Base-by-base conservation (phyloP, 106 monocot species). In the Allium sativum region DNA sequence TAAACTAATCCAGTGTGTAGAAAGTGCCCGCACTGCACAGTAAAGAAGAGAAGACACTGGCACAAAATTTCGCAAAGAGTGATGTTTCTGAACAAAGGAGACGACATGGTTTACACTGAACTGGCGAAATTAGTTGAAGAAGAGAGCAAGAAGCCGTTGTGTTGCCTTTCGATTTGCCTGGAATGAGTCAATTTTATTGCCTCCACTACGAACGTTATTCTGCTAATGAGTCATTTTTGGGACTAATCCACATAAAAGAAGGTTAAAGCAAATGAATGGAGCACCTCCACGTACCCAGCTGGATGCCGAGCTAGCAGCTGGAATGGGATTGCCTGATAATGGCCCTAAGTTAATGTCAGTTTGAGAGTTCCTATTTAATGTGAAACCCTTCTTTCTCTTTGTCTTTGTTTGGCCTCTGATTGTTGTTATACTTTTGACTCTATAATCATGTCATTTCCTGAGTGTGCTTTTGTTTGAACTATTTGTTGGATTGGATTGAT, bases 161-260 rank as follows among this genome's bases (percentile, higher is more conserved):
- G 91, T 0, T 8, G 69, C 7, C 78, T 91, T 55, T 87, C 79
- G 91, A 91, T 63, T 85, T 98, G 8, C 91, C 87, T 3, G 91
- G 91, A 44, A 84, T 98, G 91, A 91, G 96, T 20, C 96, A 98
- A 65, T 98, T 91, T 67, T 88, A 98, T 55, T 98, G 96, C 66
- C 58, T 76, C 41, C 96, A 88, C 53, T 98, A 91, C 91, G 96
- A 98, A 91, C 86, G 31, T 31, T 31, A 31, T 3, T 31, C 3
- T 31, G 31, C 31, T 1, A 31, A 31, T 3, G 31, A 31, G 31
- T 1, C 1, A 3, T 1, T 31, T 31, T 31, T 31, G 31, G 31
- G 31, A 31, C 31, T 31, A 31, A 31, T 1, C 31, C 31, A 3
- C 31, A 31, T 31, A 31, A 31, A 3, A 31, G 31, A 31, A 31